These are phyloP conservation scores for Mucor mucedo DNA, from an alignment of 371 early-diverging fungal genomes.

Conservation along the genomic window DNA sequence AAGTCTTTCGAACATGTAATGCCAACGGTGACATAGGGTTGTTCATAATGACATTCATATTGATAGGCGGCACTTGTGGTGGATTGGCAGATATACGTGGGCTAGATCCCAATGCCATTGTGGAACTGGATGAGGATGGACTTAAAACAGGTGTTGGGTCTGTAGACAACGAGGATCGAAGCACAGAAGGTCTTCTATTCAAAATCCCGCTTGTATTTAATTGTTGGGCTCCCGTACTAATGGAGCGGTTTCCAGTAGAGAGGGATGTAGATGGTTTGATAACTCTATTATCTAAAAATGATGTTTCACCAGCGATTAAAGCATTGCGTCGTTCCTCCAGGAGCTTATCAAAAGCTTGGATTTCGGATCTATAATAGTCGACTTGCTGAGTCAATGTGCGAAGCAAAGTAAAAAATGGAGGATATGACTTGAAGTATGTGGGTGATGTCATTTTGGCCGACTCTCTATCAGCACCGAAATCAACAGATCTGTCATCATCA, in stretches of 20 bases:
- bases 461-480: slow-evolving; percentile 49
- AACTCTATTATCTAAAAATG: slow-evolving; percentile 16
- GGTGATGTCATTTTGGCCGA: slow-evolving; percentile 39
- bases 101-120: neutral
- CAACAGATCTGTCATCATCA: slow-evolving; percentile 57
- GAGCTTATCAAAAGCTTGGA: slow-evolving; percentile 59
- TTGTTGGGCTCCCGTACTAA: neutral
- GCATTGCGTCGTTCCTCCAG: slow-evolving; percentile 61
- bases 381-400: slow-evolving; percentile 69
- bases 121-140: slow-evolving; percentile 25
- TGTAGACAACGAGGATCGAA: slow-evolving; percentile 11
- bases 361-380: slow-evolving; percentile 70
- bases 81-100: slow-evolving; percentile 15
- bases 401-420: slow-evolving; percentile 67
- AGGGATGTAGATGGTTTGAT: neutral
- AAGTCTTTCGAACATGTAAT: slow-evolving; percentile 49
- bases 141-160: slow-evolving; percentile 11
- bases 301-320: slow-evolving; percentile 43
- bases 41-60: slow-evolving; percentile 22
- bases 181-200: slow-evolving; percentile 24
- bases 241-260: neutral
- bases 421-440: slow-evolving; percentile 61
- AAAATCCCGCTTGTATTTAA: neutral
- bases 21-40: slow-evolving; percentile 48
- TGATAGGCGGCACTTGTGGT: slow-evolving; percentile 8